Conservation (phyloP, 2,329 filamentous ascomycete species). For the Hymenoscyphus scutula region DNA sequence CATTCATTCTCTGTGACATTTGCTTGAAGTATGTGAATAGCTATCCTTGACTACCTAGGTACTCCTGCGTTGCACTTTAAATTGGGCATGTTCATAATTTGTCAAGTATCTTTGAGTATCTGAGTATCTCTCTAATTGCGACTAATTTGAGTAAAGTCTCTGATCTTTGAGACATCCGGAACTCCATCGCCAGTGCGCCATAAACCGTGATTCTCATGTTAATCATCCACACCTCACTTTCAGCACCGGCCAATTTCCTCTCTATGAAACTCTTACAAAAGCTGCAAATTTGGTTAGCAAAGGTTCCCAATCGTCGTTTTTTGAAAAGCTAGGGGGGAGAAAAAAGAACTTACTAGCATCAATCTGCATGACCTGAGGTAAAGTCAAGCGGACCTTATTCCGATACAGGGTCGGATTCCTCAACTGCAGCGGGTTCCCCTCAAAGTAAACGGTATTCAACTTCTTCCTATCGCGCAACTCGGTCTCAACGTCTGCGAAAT, state of each 20-base stretch:
- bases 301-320: too few relatives aligned
- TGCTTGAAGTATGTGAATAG: background rate
- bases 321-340: too few relatives aligned
- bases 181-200: constrained; percentile 13
- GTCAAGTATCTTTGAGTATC: background rate
- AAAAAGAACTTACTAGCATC: constrained; percentile 84
- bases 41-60: too few relatives aligned
- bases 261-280: constrained; percentile 35
- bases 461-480: constrained; percentile 75
- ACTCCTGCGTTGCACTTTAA: background rate
- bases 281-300: constrained; percentile 21
- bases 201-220: background rate
- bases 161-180: constrained; percentile 1
- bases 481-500: constrained; percentile 79
- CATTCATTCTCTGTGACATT: background rate
- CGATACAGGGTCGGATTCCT: constrained; percentile 80
- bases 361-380: constrained; percentile 89
- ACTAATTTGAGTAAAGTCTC: background rate
- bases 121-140: background rate
- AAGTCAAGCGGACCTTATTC: constrained; percentile 84
- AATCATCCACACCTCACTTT: constrained; percentile 5
- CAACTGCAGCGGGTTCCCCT: constrained; percentile 86
- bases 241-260: background rate
- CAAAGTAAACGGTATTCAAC: constrained; percentile 90
- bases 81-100: background rate